Percentiles rank a stretch among this genome's conserved stretches.
Conservation (phyloP, 129 eudicot genomes). For the Ambrosia trifida region DNA sequence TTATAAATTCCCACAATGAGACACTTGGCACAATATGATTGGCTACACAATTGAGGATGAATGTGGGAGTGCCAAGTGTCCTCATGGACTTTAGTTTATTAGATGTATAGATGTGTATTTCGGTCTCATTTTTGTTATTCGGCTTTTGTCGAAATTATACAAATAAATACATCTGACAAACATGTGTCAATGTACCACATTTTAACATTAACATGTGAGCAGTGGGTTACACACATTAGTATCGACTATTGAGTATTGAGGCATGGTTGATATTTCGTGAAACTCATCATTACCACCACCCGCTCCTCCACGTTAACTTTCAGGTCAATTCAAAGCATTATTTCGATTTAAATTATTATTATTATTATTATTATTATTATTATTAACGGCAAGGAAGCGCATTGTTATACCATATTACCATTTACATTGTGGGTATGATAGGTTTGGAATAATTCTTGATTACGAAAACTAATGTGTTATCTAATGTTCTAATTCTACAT, state of each 20-base stretch:
- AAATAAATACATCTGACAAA: not conserved
- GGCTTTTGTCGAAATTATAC: not conserved
- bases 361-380: not conserved
- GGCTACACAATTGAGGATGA: no score
- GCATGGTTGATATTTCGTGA: not conserved
- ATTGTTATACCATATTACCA: no score
- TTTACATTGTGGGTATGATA: no score
- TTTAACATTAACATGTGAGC: not conserved
- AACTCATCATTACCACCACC: constrained; percentile 7
- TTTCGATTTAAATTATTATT: not conserved
- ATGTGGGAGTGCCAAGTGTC: no score
- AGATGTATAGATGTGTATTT: no score
- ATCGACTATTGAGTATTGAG: not conserved
- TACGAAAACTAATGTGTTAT: no score
- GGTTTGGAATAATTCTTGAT: no score
- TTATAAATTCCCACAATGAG: no score
- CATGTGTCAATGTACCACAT: not conserved
- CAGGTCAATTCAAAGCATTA: not conserved
- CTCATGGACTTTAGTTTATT: no score
- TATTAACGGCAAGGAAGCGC: no score
- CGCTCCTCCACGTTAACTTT: not conserved
- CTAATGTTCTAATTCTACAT: no score
- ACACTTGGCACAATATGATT: no score
- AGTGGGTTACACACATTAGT: not conserved
- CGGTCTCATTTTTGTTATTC: not conserved